Evolutionary conservation across 495 filamentous ascomycete species (phyloP), one percentile per base, ranked within the genome.

Genomic region (Jackrogersella multiformis): DNA sequence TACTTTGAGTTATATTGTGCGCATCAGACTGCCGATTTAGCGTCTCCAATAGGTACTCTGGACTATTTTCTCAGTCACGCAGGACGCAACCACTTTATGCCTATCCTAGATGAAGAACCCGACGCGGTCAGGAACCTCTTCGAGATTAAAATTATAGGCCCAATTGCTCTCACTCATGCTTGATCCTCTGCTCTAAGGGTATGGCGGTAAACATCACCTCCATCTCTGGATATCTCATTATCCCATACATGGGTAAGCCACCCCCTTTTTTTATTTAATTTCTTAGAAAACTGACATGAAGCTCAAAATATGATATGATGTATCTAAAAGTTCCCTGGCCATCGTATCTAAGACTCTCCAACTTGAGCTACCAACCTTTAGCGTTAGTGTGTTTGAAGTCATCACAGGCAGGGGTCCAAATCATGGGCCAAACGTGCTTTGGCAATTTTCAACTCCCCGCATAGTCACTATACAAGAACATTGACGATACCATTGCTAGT

Each of bases 191-290:
- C 66, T 85, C 81, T 18, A 61, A 80, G 55, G 82, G 84, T 2
- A 79, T 75, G 8, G 73, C 82, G 9, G 75, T 81, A 20, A 82
- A 80, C 46, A 79, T 83, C 41, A 78, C 79, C 5, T 83, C 80
- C 0, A 70, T 83, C 10, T 78, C 78, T 9, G 81, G 77, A 0
- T 64, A 80, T 57, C 39, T 78, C 1, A 75, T 78, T 42, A 56
- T 80, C 8, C 78, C 76, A 26, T 84, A 74, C 51, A 73, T 77
- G 56, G 68, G 73, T 59, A 73, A 16, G 56, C 57, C 10, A 46
- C 73, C 12, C 61, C 67, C 13, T 60, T 61, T 32, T 15, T 24
- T n/a, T 15, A n/a, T 32, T 1, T 3, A 16, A 13, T 16, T 4
- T 9, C 39, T 15, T 42, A 4, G 39, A 21, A 4, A 42, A 42